Evolutionary conservation across 352 stramenopile species (phyloP), one percentile per base, ranked within the genome.

Genomic region (Peronosclerospora sorghi): DNA sequence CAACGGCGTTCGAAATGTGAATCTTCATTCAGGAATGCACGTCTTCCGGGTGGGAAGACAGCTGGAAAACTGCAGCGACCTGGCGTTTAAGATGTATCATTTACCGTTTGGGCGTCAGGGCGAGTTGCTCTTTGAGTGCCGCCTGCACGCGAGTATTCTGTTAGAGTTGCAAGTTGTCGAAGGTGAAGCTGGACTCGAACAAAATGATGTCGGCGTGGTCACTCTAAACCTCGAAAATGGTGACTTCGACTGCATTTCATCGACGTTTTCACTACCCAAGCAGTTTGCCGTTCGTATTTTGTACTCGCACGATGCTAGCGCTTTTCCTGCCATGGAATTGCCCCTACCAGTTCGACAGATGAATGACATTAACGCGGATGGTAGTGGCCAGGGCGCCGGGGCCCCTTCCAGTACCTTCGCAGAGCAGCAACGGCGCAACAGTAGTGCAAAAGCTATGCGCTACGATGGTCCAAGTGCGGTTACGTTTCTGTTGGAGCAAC

Each of bases 81-180:
- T 93, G 14, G 35, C 68, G 19, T 51, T 93, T 18, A 86, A 88
- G 51, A 91, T 93, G 77, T 93, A 93, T 43, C 75, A 93, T 45
- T 59, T 93, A 44, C 81, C 81, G n/a, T 88, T 87, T 32, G 80
- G 77, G 12, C 67, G 74, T 30, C 76, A 88, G 45, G 81, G 81
- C 5, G 73, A 93, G 37, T 36, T 91, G n/a, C 64, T 93, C 23
- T 69, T 93, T 28, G 81, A 93, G 35, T 69, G 54, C 14, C 70
- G 81, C 20, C 42, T 93, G 6, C 76, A 90, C 23, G 62, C 71
- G 4, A 86, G 68, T 21, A 62, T 93, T 14, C 51, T 93, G 4
- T 51, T 93, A 21, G 74, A 92, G n/a, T 40, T 69, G n/a, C 57
- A 64, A 53, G 32, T 46, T 28, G 54, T 57, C 3, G 45, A 64